Base-by-base conservation (phyloP, 805 yeast genomes). In the Blastobotrys parvus region DNA sequence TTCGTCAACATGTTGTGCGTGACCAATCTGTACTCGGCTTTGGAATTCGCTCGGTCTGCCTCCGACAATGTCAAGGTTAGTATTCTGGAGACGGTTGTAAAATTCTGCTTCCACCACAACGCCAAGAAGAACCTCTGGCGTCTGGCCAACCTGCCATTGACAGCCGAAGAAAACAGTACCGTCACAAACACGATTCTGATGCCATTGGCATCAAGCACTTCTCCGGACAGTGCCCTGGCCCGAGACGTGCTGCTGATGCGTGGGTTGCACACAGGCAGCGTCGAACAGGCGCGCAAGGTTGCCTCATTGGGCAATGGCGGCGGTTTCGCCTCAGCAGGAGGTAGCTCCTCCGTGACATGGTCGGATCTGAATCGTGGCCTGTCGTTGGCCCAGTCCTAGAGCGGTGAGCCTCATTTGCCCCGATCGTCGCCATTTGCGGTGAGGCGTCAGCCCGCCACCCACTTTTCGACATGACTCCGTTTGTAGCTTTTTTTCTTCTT, bases 101-200 rank as follows among this genome's bases (percentile, higher is more conserved):
- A 35, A 13, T 25, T 33, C 16, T 33, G 39, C 20, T 20, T 37
- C 42, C 53, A 11, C 22, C 42, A 8, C 16, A 25, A 25, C 11
- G 39, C 41, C 6, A 30, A 34, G n/a, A 36, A 30, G 39, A 39
- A 49, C 35, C 23, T 49, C n/a, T 49, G 49, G 46, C 37, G 56
- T n/a, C 43, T 53, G 18, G 49, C 55, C 15, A 53, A 45, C 25
- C 32, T 45, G 30, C 45, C 53, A 3, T 38, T 53, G 2, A 41
- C 45, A 6, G 36, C 27, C 13, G 11, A 13, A 6, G 57, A 53
- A 25, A 20, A 41, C 8, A 25, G 22, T 18, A 8, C 25, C 13
- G 42, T 53, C 15, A n/a, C 13, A 4, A 39, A 49, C 23, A 39
- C 36, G 11, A 31, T 39, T 8, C 42, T 51, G 27, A 17, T 36